Evolutionary conservation across 495 filamentous ascomycete species (phyloP), one percentile per base, ranked within the genome.

Genomic region (Cercophora sp.): DNA sequence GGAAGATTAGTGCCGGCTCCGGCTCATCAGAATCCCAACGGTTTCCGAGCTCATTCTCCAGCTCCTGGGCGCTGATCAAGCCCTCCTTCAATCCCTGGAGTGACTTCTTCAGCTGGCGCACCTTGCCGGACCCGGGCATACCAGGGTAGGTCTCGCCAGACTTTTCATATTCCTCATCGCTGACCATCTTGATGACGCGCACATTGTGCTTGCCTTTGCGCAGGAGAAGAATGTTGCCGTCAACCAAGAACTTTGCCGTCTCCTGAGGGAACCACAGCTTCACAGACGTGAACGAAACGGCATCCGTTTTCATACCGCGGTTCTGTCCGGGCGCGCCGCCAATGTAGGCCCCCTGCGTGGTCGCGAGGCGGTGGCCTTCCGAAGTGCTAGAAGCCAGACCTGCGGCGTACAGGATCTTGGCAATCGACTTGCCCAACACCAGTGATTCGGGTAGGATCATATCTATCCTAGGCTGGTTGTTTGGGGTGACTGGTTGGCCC

Each of bases 151-250:
- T 59, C 48, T 65, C 23, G 25, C 74, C 75, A 34, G 64, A 71
- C 0, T 43, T 42, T 18, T 54, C 57, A 65, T 77, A 96, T 43
- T 88, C 83, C 51, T 85, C 77, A 61, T 94, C 87, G 53, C 75
- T 75, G 13, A 94, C 72, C 53, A 95, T 76, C 55, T 84, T 71
- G 41, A 94, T 75, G 39, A 91, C 69, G 44, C 84, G 82, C 27
- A 93, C 69, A 62, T 90, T 91, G 77, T 86, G 86, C 68, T 95
- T 95, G 26, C 89, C 89, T 25, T 80, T 67, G 57, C 89, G 79
- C 18, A 95, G 67, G 52, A 94, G 78, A 36, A 95, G 63, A 4
- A 85, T 54, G 32, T 81, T 70, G 27, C 69, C 83, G 32, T 84
- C 80, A 15, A 88, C 74, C 18, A 93, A 63, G 58, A 80, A 89